Percentiles rank a stretch among this genome's conserved stretches.
Conservation (phyloP, 768 basidiomycete species). For the Boletus rubroflammeus region DNA sequence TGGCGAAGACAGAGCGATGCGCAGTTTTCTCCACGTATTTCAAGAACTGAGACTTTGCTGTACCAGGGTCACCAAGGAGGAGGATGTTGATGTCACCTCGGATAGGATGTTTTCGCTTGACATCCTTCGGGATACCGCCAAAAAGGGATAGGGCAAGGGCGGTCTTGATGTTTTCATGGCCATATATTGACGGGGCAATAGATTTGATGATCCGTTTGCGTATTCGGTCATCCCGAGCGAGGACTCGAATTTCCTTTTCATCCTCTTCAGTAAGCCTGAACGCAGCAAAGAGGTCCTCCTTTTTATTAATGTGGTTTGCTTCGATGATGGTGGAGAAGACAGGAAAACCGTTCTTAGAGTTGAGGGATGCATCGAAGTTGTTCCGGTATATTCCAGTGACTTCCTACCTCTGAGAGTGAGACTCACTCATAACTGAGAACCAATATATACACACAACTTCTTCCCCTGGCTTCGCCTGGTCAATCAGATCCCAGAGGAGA, state of each 20-base stretch:
- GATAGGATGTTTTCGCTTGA: conserved; percentile 93
- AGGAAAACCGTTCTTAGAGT: conserved; percentile 98
- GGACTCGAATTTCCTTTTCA: conserved; percentile 82
- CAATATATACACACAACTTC: conserved; percentile 69
- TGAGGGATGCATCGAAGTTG: conserved; percentile 97
- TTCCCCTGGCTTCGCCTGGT: conserved; percentile 96
- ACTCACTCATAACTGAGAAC: not conserved
- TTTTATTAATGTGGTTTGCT: conserved; percentile 98
- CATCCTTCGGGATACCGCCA: conserved; percentile 91
- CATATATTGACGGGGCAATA: conserved; percentile 98
- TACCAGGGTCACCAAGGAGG: conserved; percentile 95
- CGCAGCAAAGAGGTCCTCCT: conserved; percentile 98
- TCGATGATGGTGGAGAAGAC: conserved; percentile 98
- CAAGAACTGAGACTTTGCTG: conserved; percentile 97
- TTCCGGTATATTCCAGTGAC: conserved; percentile 97
- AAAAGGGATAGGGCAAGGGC: conserved; percentile 94
- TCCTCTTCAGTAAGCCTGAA: conserved; percentile 97
- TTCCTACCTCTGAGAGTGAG: conserved; percentile 54
- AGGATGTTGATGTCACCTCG: conserved; percentile 98
- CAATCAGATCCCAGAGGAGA: conserved; percentile 96
- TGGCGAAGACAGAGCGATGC: conserved; percentile 95
- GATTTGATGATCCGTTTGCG: conserved; percentile 97
- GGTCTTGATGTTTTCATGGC: conserved; percentile 99
- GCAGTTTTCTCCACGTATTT: conserved; percentile 99
- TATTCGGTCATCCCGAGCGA: conserved; percentile 90